Base-by-base conservation (phyloP, 1,284 basidiomycete species). In the Fomitopsis schrenkii region DNA sequence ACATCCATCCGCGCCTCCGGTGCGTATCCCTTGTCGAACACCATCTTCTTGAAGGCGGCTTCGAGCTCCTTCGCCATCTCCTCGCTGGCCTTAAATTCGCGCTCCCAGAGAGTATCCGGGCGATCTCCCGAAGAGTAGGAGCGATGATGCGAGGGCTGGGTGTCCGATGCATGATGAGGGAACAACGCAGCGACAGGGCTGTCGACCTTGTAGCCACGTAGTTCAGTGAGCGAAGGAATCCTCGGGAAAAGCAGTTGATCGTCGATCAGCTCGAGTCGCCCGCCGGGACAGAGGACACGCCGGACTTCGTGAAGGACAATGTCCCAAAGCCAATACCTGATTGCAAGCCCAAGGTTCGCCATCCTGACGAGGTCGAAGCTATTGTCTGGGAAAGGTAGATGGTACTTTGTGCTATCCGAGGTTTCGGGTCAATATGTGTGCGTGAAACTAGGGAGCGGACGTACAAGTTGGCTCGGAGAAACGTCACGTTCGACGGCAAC, bases 361-460 rank as follows among this genome's bases (percentile, higher is more conserved):
- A 92, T 84, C 50, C 90, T 80, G 40, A 93, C 83, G 50, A 86
- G 77, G 66, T 93, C 86, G 66, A 92, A 91, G 2, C 78, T 79
- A 53, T 82, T 76, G 63, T 83, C 79, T 0, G 77, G 74, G 66
- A 90, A 90, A 0, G 88, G 87, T 14, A 90, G 75, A 36, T 72
- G 69, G 59, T 82, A 75, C 65, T 80, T 77, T 22, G 88, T 68
- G 67, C 87, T 90, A 66, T 46, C 63, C n/a, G 63, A 48, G n/a
- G 6, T 5, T 5, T 3, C n/a, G 17, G 7, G 52, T 35, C 50
- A 59, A 57, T n/a, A 35, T 19, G 45, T 60, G 61, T n/a, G 35
- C 56, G 59, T 67, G 59, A 60, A 50, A 64, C 46, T 38, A 59
- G 4, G 6, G 17, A 57, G 59, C 45, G 58, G 17, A 76, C 88